These are phyloP conservation scores for Ligustrum vulgare DNA, from an alignment of 257 asterid species.

Conservation along the genomic window DNA sequence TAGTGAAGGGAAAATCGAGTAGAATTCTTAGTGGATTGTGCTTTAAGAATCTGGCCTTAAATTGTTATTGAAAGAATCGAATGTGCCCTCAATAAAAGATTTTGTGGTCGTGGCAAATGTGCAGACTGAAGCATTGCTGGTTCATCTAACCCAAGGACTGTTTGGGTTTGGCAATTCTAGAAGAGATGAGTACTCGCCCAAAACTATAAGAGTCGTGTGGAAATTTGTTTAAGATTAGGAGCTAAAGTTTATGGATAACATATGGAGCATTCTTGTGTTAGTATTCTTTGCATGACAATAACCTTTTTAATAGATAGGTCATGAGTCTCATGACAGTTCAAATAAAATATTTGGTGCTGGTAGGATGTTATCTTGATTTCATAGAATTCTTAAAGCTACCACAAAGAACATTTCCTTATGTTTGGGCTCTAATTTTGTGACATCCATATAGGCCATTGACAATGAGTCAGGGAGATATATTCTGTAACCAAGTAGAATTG, in stretches of 20 bases:
- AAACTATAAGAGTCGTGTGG: background rate
- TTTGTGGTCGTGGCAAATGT: background rate
- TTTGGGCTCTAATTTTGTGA: background rate
- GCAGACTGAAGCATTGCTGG: background rate
- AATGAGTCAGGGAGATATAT: background rate
- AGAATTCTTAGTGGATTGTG: background rate
- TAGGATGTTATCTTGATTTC: background rate
- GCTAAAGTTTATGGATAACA: background rate
- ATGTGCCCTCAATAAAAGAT: background rate
- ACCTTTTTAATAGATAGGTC: background rate
- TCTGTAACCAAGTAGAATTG: background rate
- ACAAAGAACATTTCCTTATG: background rate
- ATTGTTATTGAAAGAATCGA: background rate
- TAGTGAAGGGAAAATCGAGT: background rate
- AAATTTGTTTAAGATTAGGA: background rate
- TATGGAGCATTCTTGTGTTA: background rate
- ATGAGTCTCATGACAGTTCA: background rate
- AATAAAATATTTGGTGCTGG: background rate
- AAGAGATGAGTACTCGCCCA: background rate
- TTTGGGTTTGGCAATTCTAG: background rate
- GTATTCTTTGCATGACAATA: background rate
- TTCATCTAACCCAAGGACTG: background rate
- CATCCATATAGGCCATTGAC: background rate
- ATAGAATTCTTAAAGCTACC: background rate
- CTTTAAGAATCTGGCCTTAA: background rate